Evolutionary conservation across 106 monocot genomes (phyloP), one percentile per base, ranked within the genome.

Genomic region (Platanthera zijinensis): DNA sequence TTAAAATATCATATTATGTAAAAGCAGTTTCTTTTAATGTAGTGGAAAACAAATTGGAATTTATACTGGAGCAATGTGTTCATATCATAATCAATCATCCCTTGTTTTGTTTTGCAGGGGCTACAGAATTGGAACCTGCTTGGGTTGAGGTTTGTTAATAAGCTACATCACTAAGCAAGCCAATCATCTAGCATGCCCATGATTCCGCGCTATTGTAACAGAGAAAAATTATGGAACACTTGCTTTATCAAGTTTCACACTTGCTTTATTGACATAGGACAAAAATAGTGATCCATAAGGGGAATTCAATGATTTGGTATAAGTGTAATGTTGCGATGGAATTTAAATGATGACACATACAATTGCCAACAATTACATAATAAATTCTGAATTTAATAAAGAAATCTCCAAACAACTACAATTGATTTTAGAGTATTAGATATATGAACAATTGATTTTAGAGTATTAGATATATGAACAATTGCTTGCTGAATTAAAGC

Each of bases 141-240:
- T 95, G 95, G 95, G 82, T 84, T 64, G 95, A 95, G 92, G 95
- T 92, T 80, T 78, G 89, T 89, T 67, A 9, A 48, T 17, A 48
- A 70, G 25, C 39, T 30, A 17, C 21, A 52, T 17, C 50, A 54
- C n/a, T 50, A 46, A 12, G 14, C 45, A 7, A 48, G 10, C 49
- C 49, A 67, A 12, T 52, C 50, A 67, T 61, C 46, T 45, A 28
- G 7, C 46, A 72, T 28, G 15, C 15, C 28, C 28, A 78, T 61
- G 25, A 50, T 49, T 49, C 22, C 5, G 17, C 12, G 17, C 12
- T 14, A 56, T 56, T 56, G 17, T 14, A 56, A 56, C 56, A 56
- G 56, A 56, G 56, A 13, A 56, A 56, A 56, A 56, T 56, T 15
- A 3, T 56, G 56, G 17, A 56, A 1, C 17, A n/a, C n/a, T n/a